A percentile compares a stretch with the other conserved stretches of the same genome.
Evolutionary conservation across 306 rosid genomes (phyloP).

Genomic region (Fragaria nilgerrensis): DNA sequence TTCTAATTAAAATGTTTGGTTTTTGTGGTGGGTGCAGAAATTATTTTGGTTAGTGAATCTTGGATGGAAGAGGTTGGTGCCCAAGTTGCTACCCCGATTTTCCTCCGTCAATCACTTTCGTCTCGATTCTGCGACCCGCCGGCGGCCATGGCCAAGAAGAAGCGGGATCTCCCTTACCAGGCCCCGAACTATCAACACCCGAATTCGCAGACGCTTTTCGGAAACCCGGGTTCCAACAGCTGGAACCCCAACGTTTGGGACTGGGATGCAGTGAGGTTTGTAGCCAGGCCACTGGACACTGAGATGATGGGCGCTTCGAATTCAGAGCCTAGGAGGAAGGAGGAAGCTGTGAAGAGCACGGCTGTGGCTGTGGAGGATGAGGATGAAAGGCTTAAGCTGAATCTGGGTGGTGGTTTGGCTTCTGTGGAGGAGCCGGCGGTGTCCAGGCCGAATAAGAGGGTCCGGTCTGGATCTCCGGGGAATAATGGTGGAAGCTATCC

Average conservation of each 20-base stretch:
- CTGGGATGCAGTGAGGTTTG: slow-evolving; percentile 67
- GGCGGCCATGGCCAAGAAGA: slow-evolving; percentile 45
- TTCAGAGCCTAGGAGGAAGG: slow-evolving; percentile 15
- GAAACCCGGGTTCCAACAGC: slow-evolving; percentile 26
- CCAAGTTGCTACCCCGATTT: slow-evolving; percentile 52
- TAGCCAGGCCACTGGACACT: slow-evolving; percentile 36
- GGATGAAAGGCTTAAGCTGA: slow-evolving; percentile 50
- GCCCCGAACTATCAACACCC: slow-evolving; percentile 29
- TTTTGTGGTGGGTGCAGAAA: neutral
- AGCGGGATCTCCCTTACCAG: slow-evolving; percentile 64
- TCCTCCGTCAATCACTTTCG: slow-evolving; percentile 38
- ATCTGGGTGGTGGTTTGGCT: slow-evolving; percentile 51
- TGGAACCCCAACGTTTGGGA: slow-evolving; percentile 75
- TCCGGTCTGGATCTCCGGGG: slow-evolving; percentile 69
- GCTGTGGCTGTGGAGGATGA: slow-evolving; percentile 1
- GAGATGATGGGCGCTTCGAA: slow-evolving; percentile 16
- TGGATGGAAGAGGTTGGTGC: slow-evolving; percentile 71
- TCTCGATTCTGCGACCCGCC: slow-evolving; percentile 38
- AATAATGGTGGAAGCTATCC: slow-evolving; percentile 47
- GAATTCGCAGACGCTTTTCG: slow-evolving; percentile 2
- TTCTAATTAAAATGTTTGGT: neutral
- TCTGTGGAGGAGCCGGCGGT: slow-evolving; percentile 22
- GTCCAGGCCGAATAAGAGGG: slow-evolving; percentile 49
- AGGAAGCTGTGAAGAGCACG: slow-evolving; percentile 11
- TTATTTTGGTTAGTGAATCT: neutral